Evolutionary conservation across 768 basidiomycete genomes (phyloP).

Genomic region (Collybia nuda): DNA sequence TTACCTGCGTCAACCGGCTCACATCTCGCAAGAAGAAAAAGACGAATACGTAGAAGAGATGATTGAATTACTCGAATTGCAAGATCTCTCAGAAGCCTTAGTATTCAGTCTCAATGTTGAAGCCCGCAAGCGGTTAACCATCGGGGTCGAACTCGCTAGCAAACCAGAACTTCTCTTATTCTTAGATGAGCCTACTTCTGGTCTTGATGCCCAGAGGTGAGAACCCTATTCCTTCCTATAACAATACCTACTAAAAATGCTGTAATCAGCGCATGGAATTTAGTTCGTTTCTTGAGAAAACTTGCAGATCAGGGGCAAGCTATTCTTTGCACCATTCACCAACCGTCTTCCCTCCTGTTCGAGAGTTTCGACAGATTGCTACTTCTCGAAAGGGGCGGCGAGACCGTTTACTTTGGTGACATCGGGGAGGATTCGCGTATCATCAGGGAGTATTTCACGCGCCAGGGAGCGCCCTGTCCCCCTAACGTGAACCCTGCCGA

Average conservation of each 20-base stretch:
- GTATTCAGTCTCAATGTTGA: conserved; percentile 69
- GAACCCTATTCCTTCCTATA: conserved; percentile 5
- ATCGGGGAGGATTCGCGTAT: conserved; percentile 73
- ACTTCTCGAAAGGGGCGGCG: conserved; percentile 73
- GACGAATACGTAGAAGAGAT: conserved; percentile 80
- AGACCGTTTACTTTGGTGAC: conserved; percentile 93
- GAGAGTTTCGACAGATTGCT: conserved; percentile 80
- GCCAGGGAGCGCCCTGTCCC: conserved; percentile 74
- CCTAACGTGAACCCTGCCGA: conserved; percentile 77
- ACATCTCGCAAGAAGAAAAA: conserved; percentile 70
- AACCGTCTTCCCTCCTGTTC: conserved; percentile 84
- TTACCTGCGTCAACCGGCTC: conserved; percentile 74
- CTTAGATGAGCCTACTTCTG: conserved; percentile 52
- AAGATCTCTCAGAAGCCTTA: conserved; percentile 81
- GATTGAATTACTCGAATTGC: conserved; percentile 81
- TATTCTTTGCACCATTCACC: conserved; percentile 89
- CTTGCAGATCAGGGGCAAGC: conserved; percentile 85
- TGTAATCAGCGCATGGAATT: conserved; percentile 70
- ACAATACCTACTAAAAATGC: conserved; percentile 53
- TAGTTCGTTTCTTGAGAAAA: conserved; percentile 79
- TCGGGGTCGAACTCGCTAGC: conserved; percentile 89
- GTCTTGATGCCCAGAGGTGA: conserved; percentile 43
- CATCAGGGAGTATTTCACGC: conserved; percentile 75
- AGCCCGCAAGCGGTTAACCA: conserved; percentile 83
- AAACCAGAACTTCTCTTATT: conserved; percentile 80